These are phyloP conservation scores for Arabidopsis arenosa DNA, from an alignment of 345 rosid genomes.

Conservation along the genomic window DNA sequence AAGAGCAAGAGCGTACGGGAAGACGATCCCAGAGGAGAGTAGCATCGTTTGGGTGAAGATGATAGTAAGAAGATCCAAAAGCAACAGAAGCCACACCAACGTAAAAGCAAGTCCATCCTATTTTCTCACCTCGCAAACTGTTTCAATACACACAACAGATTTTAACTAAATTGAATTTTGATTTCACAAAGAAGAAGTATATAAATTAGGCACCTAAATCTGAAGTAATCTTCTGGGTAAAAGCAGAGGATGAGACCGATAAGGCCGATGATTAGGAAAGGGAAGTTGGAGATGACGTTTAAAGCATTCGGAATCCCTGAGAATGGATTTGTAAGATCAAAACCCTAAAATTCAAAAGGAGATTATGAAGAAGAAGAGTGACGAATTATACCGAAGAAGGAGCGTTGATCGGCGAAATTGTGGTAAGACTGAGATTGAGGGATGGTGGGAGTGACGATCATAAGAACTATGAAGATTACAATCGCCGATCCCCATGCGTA, in stretches of 20 bases:
- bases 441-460: conserved; percentile 86
- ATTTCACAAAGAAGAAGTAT: neutral
- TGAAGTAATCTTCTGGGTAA: conserved; percentile 70
- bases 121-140: conserved; percentile 88
- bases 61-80: conserved; percentile 87
- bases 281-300: conserved; percentile 89
- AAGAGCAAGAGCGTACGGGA: conserved; percentile 58
- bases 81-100: conserved; percentile 85
- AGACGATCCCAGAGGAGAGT: conserved; percentile 96
- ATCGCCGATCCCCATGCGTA: conserved; percentile 72
- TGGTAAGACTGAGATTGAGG: conserved; percentile 88
- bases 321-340: neutral
- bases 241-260: conserved; percentile 80
- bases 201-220: conserved; percentile 55
- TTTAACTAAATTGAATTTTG: neutral
- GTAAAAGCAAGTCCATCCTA: conserved; percentile 89
- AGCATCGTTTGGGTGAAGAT: conserved; percentile 86
- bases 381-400: conserved; percentile 61
- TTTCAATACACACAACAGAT: conserved; percentile 19
- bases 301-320: conserved; percentile 87
- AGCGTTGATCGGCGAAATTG: conserved; percentile 89
- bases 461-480: conserved; percentile 68
- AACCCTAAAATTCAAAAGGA: conserved; percentile 6
- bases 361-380: conserved; percentile 2
- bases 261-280: conserved; percentile 84